These are phyloP conservation scores for Tylopilus vinaceipallidus DNA, from an alignment of 768 basidiomycete genomes.

Conservation along the genomic window DNA sequence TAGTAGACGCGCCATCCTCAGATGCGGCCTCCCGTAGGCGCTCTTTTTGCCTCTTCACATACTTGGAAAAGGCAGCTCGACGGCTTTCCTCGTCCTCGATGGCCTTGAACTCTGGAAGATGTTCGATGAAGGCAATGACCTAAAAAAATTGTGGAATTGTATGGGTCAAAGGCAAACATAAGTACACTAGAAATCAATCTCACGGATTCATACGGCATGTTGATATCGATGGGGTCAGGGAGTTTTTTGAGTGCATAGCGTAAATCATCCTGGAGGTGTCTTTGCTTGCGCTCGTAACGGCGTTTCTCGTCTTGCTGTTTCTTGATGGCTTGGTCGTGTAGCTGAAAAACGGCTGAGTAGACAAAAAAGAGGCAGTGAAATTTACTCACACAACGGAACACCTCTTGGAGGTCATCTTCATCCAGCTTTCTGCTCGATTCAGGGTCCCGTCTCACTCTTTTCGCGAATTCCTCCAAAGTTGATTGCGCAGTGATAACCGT, in stretches of 20 bases:
- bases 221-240: constrained; percentile 75
- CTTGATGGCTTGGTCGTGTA: constrained; percentile 68
- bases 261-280: constrained; percentile 92
- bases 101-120: constrained; percentile 83
- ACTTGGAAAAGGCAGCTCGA: constrained; percentile 81
- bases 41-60: constrained; percentile 90
- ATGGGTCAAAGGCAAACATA: background rate
- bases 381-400: constrained; percentile 61
- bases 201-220: constrained; percentile 77
- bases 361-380: background rate
- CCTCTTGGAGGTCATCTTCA: constrained; percentile 51
- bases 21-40: constrained; percentile 73
- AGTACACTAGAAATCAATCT: constrained; percentile 22
- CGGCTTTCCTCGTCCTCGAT: constrained; percentile 86
- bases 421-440: constrained; percentile 50
- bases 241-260: constrained; percentile 94
- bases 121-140: constrained; percentile 73
- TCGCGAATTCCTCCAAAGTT: constrained; percentile 59
- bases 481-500: constrained; percentile 54
- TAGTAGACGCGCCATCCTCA: constrained; percentile 79
- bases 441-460: constrained; percentile 53
- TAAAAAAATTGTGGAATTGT: constrained; percentile 27
- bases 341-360: constrained; percentile 40
- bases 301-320: constrained; percentile 84
- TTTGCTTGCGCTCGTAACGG: constrained; percentile 77